Evolutionary conservation across 768 basidiomycete genomes (phyloP), one percentile per base, ranked within the genome.

Genomic region (Termitomyces sp.): DNA sequence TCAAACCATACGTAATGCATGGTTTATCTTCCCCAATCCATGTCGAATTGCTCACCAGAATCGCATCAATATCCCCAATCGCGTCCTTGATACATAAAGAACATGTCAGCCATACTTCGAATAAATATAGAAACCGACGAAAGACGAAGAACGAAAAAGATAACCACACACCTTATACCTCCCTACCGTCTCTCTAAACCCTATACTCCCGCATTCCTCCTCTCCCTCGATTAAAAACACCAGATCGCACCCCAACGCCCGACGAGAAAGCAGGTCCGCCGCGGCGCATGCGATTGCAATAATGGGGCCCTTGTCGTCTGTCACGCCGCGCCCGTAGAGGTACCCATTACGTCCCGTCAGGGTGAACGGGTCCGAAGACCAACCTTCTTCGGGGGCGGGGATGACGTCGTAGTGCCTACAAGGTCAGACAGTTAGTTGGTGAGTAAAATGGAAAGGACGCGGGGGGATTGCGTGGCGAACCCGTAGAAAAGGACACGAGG

Each of bases 341-440:
- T 91, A 95, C 0, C 94, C 95, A 65, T 98, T 94, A 12, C 85
- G 81, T 2, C 94, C 94, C 0, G 82, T 82, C 61, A 98, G 73
- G 7, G 75, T 78, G 74, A 93, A 99, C 0, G 97, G 96, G 59
- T 93, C 86, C 1, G 88, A 86, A 22, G 79, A 73, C 96, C 96
- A 98, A 13, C 87, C 84, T 6, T 82, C 76, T 11, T 76, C 72
- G 0, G 84, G 85, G 0, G 95, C 94, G 0, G 88, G 78, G 50
- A 98, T 92, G n/a, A 98, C 93, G 65, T 99, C 97, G 74, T 98
- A 99, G 70, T 99, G 97, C 2, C 93, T 93, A 50, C 20, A 27
- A 46, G 16, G 30, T 27, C 16, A 30, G 8, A 18, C 8, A 8
- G 2, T 33, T 44, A 30, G 30, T 27, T 2, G 2, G 7, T 36